A percentile compares a stretch with the other conserved stretches of the same genome.
Evolutionary conservation across 257 asterid genomes (phyloP).

Genomic region (Solanum virginianum): DNA sequence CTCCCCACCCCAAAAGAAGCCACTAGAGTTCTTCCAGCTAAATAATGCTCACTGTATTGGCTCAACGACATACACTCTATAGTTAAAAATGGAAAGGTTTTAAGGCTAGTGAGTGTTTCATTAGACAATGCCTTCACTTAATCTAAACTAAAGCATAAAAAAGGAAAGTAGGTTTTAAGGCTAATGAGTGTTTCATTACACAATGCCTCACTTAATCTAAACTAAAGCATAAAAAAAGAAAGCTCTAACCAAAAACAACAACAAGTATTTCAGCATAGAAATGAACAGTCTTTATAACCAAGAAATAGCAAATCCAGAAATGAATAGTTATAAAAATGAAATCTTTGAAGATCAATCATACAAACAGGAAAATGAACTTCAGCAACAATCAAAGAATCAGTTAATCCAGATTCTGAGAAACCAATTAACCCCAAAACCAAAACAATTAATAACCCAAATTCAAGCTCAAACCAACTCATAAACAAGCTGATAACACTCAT

Average conservation of each 20-base stretch:
- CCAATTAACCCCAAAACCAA: background rate
- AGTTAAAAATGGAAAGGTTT: background rate
- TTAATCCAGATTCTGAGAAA: background rate
- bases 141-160: background rate
- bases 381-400: background rate
- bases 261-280: background rate
- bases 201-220: background rate
- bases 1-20: too few relatives aligned
- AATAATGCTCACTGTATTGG: background rate
- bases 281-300: background rate
- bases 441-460: background rate
- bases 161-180: background rate
- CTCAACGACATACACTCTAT: background rate
- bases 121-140: background rate
- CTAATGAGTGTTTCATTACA: background rate
- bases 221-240: background rate
- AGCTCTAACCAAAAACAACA: background rate
- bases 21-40: background rate
- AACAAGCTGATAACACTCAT: background rate
- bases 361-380: constrained; percentile 2
- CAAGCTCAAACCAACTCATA: background rate
- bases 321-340: background rate
- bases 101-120: background rate
- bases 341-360: background rate
- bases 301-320: background rate